Base-by-base conservation (phyloP, 1,284 basidiomycete genomes). In the Filobasidium uniguttulatum region DNA sequence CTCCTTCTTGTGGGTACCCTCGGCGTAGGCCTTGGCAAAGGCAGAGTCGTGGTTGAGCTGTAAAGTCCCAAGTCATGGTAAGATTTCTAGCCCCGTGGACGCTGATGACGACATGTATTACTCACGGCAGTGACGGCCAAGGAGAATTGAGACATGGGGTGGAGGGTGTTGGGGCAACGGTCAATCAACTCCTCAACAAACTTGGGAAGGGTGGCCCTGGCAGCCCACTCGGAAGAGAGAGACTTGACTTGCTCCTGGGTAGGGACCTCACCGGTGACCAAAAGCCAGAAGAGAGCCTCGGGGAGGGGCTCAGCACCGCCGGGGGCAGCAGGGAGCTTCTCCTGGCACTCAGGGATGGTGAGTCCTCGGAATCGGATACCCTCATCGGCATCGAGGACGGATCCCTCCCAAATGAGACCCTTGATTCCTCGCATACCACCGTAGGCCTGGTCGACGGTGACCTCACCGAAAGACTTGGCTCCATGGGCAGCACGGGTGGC, bases 111-210 rank as follows among this genome's bases (percentile, higher is more conserved):
- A n/a, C n/a, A n/a, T n/a, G n/a, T n/a, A n/a, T 14, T 29, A 73
- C 80, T 57, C 68, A 89, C 85, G 40, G 90, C 88, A 59, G 88
- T 91, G 59, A 91, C 85, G 56, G 89, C 90, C 64, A 93, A 75
- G 66, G 82, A 83, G 74, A 96, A 93, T 73, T 96, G 89, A 70
- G 83, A 86, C 89, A 94, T 96, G 58, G 89, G 89, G 72, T 94
- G 90, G 49, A 94, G 77, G 26, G 87, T 90, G 49, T 86, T 85
- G 53, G 89, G 87, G 74, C 85, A 90, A 66, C 85, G 75, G 73
- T 96, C 90, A 51, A 96, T 78, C 60, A 93, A 77, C 63, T 93
- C 87, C 71, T 94, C 88, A 33, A 94, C 83, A 61, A 91, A 90
- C 55, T 84, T 81, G 45, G 90, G 89, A 59, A 96, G 79, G 51